Conservation (phyloP, 2,329 filamentous ascomycete genomes). For the Fusarium sp. region DNA sequence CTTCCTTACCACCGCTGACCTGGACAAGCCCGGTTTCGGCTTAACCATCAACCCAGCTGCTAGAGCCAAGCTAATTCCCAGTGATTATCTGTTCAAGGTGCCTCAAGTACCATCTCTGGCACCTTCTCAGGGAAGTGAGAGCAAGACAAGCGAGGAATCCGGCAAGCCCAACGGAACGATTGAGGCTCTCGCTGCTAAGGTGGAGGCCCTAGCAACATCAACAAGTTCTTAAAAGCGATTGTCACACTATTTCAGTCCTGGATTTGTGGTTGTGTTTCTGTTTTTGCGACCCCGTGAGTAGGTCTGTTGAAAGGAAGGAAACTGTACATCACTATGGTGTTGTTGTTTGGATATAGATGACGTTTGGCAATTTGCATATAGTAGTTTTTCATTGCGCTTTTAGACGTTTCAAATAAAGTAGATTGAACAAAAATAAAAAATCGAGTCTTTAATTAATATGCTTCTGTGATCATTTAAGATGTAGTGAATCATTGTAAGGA, state of each 20-base stretch:
- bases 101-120: slow-evolving; percentile 60
- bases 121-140: slow-evolving; percentile 42
- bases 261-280: neutral
- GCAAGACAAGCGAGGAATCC: slow-evolving; percentile 19
- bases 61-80: slow-evolving; percentile 75
- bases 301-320: neutral
- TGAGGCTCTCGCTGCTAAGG: slow-evolving; percentile 47
- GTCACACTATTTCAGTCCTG: neutral
- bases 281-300: neutral
- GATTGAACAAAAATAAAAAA: neutral
- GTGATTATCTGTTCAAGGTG: slow-evolving; percentile 76
- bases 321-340: neutral
- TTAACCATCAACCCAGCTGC: slow-evolving; percentile 85
- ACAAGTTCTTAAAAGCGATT: neutral
- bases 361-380: neutral
- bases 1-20: slow-evolving; percentile 78
- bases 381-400: neutral
- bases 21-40: slow-evolving; percentile 92
- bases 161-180: slow-evolving; percentile 39
- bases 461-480: neutral
- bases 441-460: neutral
- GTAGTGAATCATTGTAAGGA: neutral
- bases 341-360: neutral
- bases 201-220: slow-evolving; percentile 46
- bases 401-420: neutral